Evolutionary conservation across 129 eudicot species (phyloP), one percentile per base, ranked within the genome.

Genomic region (Arctium lappa): DNA sequence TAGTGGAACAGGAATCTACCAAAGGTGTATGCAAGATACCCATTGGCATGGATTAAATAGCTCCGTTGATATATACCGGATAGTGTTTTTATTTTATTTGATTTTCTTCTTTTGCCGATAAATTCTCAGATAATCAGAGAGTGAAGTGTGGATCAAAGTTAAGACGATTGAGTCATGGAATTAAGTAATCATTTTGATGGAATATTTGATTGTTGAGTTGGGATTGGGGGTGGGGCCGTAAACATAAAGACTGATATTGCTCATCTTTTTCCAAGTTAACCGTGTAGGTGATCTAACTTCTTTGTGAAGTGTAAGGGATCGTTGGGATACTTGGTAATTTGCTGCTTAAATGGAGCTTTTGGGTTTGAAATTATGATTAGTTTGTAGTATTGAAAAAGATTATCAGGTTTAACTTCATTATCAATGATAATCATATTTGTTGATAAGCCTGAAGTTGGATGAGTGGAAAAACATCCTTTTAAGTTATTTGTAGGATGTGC

Each of bases 1-100:
- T 73, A 75, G 85, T 68, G 76, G 79, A 81, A 81, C 84, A 81
- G 79, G 84, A 37, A 38, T 62, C 65, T 60, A 60, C 72, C 81
- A 76, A 22, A 60, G 81, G 86, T 76, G 79, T 81, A 37, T 79
- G 72, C 79, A 56, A 81, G 72, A 36, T 72, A 22, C 2, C 69
- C 33, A 32, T 79, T 79, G 80, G 68, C 79, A 73, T 62, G 80
- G 50, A 82, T 40, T 75, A 33, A 39, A 48, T 53, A 22, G 46
- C 53, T 80, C 50, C 46, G 70, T 80, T 32, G 50, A 44, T 80
- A 50, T 80, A 66, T 74, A 39, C 48, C 46, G 38, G 16, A 11
- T 74, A 62, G 31, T 63, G 16, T 8, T 34, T 71, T 56, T 0
- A 2, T 30, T 34, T 34, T 60, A 38, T 15, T 72, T 32, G 70